phyloP scores from a whole-genome alignment of 441 rosid genomes.

The Arabidopsis lyrata region DNA sequence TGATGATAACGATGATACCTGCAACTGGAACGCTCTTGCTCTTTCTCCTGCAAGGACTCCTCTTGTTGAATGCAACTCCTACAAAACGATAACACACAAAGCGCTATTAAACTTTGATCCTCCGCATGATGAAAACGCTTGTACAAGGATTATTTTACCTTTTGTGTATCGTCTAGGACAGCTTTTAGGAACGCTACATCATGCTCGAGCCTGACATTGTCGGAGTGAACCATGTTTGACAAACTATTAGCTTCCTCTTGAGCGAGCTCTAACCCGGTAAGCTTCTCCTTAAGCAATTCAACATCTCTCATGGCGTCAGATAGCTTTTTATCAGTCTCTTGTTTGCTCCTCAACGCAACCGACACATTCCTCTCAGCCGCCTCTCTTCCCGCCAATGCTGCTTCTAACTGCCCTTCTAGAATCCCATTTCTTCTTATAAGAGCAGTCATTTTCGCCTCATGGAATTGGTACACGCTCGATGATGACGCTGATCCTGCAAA shows the following conservation, averaged over 20 bases:
- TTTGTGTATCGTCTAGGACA: conserved; percentile 91
- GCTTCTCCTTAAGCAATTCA: conserved; percentile 90
- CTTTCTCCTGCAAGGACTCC: conserved; percentile 77
- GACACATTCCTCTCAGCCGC: conserved; percentile 80
- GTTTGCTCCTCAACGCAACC: conserved; percentile 73
- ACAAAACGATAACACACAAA: background rate
- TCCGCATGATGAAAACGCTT: background rate
- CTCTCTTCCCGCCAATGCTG: conserved; percentile 73
- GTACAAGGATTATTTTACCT: conserved; percentile 54
- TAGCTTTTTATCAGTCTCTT: conserved; percentile 82
- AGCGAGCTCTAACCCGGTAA: conserved; percentile 73
- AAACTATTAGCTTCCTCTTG: conserved; percentile 93
- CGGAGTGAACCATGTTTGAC: conserved; percentile 89
- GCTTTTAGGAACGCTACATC: conserved; percentile 98
- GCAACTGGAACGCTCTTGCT: conserved; percentile 92
- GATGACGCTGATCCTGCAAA: conserved; percentile 53
- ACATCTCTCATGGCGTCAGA: conserved; percentile 71
- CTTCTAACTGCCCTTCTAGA: conserved; percentile 81
- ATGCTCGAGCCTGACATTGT: conserved; percentile 97
- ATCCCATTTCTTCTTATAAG: conserved; percentile 75
- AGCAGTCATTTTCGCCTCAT: conserved; percentile 75
- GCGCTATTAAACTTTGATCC: background rate
- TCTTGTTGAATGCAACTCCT: conserved; percentile 90
- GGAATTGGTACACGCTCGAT: conserved; percentile 70
- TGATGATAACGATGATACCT: conserved; percentile 49